Evolutionary conservation across 1,284 basidiomycete species (phyloP).

Genomic region (Veloboletus limbatus): DNA sequence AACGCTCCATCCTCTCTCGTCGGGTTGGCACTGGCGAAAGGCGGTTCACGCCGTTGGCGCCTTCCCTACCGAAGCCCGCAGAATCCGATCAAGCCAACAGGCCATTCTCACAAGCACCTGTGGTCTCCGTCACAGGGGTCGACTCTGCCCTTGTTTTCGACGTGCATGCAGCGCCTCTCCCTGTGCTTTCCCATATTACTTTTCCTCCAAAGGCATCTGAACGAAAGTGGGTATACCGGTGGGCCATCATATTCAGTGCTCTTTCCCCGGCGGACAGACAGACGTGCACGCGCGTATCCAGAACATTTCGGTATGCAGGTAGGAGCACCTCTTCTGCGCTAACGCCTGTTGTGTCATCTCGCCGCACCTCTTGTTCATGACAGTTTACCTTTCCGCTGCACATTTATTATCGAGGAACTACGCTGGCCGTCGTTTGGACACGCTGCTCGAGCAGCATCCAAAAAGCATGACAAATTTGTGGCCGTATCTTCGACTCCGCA

Average conservation of each 20-base stretch:
- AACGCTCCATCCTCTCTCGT: not conserved
- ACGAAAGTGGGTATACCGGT: constrained; percentile 49
- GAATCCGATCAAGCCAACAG: not conserved
- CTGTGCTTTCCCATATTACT: constrained; percentile 41
- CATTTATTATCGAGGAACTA: constrained; percentile 45
- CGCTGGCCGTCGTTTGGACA: constrained; percentile 46
- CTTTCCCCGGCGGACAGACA: constrained; percentile 43
- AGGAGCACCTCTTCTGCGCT: constrained; percentile 3
- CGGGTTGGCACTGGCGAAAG: not conserved
- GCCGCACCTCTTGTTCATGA: not conserved
- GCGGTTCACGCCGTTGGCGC: constrained; percentile 20
- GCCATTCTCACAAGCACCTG: not conserved
- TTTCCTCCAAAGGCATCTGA: constrained; percentile 57
- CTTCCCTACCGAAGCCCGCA: not conserved
- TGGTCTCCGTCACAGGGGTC: constrained; percentile 17
- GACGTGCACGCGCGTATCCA: constrained; percentile 49
- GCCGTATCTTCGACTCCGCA: constrained; percentile 60
- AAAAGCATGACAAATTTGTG: constrained; percentile 58
- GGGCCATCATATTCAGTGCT: constrained; percentile 54
- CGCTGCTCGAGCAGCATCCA: constrained; percentile 39
- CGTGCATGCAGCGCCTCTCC: constrained; percentile 4
- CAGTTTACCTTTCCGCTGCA: constrained; percentile 62
- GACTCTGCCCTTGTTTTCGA: not conserved
- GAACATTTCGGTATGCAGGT: constrained; percentile 67
- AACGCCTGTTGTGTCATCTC: not conserved